phyloP scores from a whole-genome alignment of 805 yeast genomes.

The Kodamaea leandrae region DNA sequence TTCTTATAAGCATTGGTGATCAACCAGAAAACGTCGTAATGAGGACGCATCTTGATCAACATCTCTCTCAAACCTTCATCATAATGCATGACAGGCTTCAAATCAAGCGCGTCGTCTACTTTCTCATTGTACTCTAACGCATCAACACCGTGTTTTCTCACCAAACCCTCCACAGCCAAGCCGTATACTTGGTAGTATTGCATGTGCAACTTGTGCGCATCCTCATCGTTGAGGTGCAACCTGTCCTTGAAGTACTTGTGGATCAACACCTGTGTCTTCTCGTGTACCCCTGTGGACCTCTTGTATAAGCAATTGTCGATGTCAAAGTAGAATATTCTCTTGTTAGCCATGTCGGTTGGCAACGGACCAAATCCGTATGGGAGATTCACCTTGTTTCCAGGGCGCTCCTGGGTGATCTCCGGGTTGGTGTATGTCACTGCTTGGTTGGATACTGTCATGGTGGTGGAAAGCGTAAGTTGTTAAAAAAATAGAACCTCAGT shows the following conservation, averaged over 20 bases:
- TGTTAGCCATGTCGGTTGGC: slow-evolving; percentile 23
- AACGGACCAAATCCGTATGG: slow-evolving; percentile 36
- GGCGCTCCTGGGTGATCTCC: slow-evolving; percentile 16
- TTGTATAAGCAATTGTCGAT: slow-evolving; percentile 90
- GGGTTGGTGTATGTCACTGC: slow-evolving; percentile 24
- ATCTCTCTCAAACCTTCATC: slow-evolving; percentile 52
- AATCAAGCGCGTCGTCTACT: slow-evolving; percentile 91
- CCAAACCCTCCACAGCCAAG: slow-evolving; percentile 87
- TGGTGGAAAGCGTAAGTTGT: too few species aligned
- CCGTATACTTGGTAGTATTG: slow-evolving; percentile 86
- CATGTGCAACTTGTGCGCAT: slow-evolving; percentile 69
- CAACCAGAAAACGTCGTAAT: slow-evolving; percentile 74
- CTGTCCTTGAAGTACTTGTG: slow-evolving; percentile 73
- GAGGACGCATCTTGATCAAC: slow-evolving; percentile 43
- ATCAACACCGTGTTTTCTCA: slow-evolving; percentile 65
- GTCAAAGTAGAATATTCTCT: slow-evolving; percentile 71
- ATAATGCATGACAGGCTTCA: slow-evolving; percentile 72
- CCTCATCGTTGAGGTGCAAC: slow-evolving; percentile 61
- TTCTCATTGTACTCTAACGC: slow-evolving; percentile 84
- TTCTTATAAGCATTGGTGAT: slow-evolving; percentile 92
- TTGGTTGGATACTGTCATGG: slow-evolving; percentile 10
- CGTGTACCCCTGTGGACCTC: slow-evolving; percentile 72
- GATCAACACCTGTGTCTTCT: slow-evolving; percentile 82
- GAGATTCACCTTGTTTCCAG: slow-evolving; percentile 22
- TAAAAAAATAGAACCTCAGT: neutral